Percentiles rank a stretch among this genome's conserved stretches.
These are phyloP conservation scores for Brassica napus DNA, from an alignment of 345 rosid genomes.

Conservation along the genomic window DNA sequence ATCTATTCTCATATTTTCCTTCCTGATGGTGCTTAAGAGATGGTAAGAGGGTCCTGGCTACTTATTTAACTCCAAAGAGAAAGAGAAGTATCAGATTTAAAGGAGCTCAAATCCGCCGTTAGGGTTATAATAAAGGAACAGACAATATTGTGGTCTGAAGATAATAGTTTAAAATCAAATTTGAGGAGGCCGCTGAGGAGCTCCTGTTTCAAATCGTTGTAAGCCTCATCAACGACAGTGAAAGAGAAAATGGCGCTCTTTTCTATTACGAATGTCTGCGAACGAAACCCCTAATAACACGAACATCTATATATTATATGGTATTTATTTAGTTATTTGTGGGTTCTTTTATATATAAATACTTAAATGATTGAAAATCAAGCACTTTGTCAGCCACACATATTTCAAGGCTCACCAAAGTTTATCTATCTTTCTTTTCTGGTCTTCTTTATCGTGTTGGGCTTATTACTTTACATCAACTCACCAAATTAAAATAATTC, in stretches of 20 bases:
- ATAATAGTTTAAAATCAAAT: conserved; percentile 26
- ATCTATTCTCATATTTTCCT: not conserved
- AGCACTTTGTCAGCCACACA: not conserved
- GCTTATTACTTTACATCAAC: not conserved
- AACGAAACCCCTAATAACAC: no score
- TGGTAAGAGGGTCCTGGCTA: conserved; percentile 54
- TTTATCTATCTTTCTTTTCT: not conserved
- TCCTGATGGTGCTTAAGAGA: conserved; percentile 44
- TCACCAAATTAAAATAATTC: not conserved
- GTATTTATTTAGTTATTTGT: no score
- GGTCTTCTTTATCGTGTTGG: not conserved
- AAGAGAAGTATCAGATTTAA: conserved; percentile 43
- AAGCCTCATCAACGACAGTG: conserved; percentile 1
- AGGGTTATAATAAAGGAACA: conserved; percentile 42
- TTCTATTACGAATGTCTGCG: not conserved
- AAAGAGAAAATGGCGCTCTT: not conserved
- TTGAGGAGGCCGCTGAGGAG: conserved; percentile 23
- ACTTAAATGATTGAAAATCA: not conserved
- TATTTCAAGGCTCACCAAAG: not conserved
- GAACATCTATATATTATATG: no score
- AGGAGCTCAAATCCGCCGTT: conserved; percentile 27
- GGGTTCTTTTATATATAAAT: not conserved
- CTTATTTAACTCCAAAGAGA: conserved; percentile 55
- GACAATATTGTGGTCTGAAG: conserved; percentile 34
- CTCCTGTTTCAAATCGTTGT: conserved; percentile 9